Evolutionary conservation across 129 eudicot genomes (phyloP).

Genomic region (Daucus carota): DNA sequence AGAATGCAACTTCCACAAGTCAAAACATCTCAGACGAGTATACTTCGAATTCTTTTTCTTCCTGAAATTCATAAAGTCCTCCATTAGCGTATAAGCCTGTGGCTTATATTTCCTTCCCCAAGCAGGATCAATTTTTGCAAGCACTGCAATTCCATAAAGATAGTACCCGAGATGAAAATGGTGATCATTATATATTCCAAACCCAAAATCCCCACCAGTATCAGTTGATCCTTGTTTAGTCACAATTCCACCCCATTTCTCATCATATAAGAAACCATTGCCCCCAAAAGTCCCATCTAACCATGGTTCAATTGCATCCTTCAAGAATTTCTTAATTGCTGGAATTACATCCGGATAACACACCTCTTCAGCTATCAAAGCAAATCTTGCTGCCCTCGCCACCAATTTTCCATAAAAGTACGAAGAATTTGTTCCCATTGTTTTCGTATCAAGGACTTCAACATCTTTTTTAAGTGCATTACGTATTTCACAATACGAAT

Average conservation of each 20-base stretch:
- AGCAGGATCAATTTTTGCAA: conserved; percentile 57
- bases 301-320: conserved; percentile 84
- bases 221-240: conserved; percentile 73
- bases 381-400: conserved; percentile 85
- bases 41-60: conserved; percentile 30
- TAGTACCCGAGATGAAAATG: conserved; percentile 84
- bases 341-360: conserved; percentile 59
- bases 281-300: conserved; percentile 60
- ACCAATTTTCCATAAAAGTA: conserved; percentile 80
- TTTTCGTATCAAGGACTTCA: conserved; percentile 33
- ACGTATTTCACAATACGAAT: conserved; percentile 37
- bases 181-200: conserved; percentile 79
- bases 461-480: conserved; percentile 62
- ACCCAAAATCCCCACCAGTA: conserved; percentile 80
- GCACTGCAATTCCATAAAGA: conserved; percentile 71
- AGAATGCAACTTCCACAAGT: conserved; percentile 79
- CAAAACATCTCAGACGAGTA: conserved; percentile 74
- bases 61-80: conserved; percentile 70
- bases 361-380: conserved; percentile 81
- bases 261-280: conserved; percentile 72
- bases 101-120: conserved; percentile 82
- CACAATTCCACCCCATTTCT: conserved; percentile 80
- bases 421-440: conserved; percentile 57
- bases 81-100: conserved; percentile 73
- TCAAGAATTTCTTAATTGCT: conserved; percentile 53